Percentiles rank a stretch among this genome's conserved stretches.
phyloP scores from a whole-genome alignment of 805 yeast species.

The Blastobotrys americana region DNA sequence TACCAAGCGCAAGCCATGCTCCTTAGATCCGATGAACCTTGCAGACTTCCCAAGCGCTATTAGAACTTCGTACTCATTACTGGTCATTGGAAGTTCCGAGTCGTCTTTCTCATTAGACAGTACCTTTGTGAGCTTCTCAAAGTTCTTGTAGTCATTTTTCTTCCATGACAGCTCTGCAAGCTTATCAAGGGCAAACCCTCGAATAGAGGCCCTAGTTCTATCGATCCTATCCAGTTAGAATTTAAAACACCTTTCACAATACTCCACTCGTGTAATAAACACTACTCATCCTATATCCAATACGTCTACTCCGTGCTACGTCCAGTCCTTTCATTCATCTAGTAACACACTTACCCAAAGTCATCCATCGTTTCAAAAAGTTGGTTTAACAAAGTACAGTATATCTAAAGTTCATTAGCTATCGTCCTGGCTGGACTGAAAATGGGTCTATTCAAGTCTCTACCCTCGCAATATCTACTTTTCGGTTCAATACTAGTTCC shows the following conservation, averaged over 20 bases:
- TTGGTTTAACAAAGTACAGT: too few relatives aligned
- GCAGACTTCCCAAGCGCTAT: conserved; percentile 49
- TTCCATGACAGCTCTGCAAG: conserved; percentile 23
- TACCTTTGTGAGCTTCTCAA: conserved; percentile 21
- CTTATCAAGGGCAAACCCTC: conserved; percentile 34
- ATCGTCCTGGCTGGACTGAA: too few relatives aligned
- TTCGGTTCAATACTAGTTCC: too few relatives aligned
- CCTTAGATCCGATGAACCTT: conserved; percentile 28
- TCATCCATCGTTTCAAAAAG: too few relatives aligned
- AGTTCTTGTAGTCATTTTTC: conserved; percentile 13
- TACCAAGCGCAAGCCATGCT: conserved; percentile 39
- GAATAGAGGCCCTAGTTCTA: conserved; percentile 28
- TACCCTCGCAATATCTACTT: too few relatives aligned
- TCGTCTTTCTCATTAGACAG: conserved; percentile 23
- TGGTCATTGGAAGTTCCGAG: conserved; percentile 20
- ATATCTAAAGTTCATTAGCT: too few relatives aligned
- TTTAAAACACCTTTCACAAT: too few relatives aligned
- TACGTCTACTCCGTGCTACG: too few relatives aligned
- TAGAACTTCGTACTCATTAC: conserved; percentile 44
- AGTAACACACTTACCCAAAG: conserved; percentile 14
- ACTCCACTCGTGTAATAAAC: too few relatives aligned
- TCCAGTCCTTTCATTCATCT: too few relatives aligned
- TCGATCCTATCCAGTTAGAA: conserved; percentile 26
- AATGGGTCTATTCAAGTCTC: too few relatives aligned
- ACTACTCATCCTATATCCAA: too few relatives aligned